Evolutionary conservation across 2,329 filamentous ascomycete genomes (phyloP).

Genomic region (Stenocarpella maydis): DNA sequence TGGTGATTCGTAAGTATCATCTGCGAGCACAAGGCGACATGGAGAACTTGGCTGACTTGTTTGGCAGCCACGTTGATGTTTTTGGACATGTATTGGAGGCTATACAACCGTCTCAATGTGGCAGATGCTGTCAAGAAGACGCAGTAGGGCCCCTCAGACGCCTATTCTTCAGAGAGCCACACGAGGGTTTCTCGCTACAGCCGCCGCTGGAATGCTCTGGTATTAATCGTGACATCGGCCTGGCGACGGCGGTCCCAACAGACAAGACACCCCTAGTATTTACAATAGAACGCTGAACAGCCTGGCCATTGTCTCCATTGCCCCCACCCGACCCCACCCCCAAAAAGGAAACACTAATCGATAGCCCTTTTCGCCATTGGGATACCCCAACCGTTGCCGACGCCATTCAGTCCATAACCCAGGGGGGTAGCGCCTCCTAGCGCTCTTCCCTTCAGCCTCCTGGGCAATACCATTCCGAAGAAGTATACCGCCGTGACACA

Average conservation of each 20-base stretch:
- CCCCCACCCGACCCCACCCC: too few species aligned
- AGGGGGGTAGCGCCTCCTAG: constrained; percentile 66
- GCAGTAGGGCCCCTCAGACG: constrained; percentile 42
- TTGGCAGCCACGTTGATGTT: constrained; percentile 58
- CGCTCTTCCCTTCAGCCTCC: constrained; percentile 56
- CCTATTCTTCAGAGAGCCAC: not conserved
- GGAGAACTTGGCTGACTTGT: not conserved
- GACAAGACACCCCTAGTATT: constrained; percentile 27
- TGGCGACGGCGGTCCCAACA: constrained; percentile 3
- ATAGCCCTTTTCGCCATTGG: constrained; percentile 54
- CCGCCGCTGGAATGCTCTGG: not conserved
- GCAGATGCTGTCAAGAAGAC: constrained; percentile 50
- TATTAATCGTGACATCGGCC: constrained; percentile 13
- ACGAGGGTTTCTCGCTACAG: not conserved
- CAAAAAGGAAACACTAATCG: constrained; percentile 46
- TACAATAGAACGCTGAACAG: constrained; percentile 27
- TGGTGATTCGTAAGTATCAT: constrained; percentile 59
- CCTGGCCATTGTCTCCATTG: constrained; percentile 26
- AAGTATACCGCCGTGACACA: constrained; percentile 66
- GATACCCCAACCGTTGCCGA: constrained; percentile 67
- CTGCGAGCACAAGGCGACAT: not conserved
- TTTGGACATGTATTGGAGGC: constrained; percentile 62
- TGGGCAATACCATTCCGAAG: constrained; percentile 66
- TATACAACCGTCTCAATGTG: constrained; percentile 53
- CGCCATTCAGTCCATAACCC: constrained; percentile 61